A percentile compares a stretch with the other conserved stretches of the same genome.
phyloP scores from a whole-genome alignment of 768 basidiomycete species.

The Leccinum truebloodii region DNA sequence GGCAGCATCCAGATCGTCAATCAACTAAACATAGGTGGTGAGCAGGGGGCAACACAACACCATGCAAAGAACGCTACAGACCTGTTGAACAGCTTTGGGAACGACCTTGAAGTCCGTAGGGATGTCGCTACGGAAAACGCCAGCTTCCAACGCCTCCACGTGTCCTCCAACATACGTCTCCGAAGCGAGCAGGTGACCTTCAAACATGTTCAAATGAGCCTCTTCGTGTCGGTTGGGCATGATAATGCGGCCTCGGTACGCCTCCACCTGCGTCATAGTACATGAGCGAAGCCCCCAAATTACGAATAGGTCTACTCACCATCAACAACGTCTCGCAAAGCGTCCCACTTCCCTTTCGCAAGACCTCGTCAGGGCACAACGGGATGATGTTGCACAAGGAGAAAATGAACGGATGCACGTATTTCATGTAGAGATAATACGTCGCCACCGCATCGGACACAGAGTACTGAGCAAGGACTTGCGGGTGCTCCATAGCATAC shows the following conservation, averaged over 20 bases:
- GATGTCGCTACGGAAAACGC: constrained; percentile 97
- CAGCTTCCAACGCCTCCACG: constrained; percentile 97
- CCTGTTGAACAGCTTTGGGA: constrained; percentile 83
- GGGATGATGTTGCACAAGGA: constrained; percentile 99
- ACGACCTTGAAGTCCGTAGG: constrained; percentile 93
- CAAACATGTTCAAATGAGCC: constrained; percentile 85
- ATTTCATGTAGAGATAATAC: constrained; percentile 99
- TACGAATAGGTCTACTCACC: constrained; percentile 51
- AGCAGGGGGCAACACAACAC: constrained; percentile 1
- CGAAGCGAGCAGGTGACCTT: constrained; percentile 94
- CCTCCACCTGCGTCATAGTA: constrained; percentile 74
- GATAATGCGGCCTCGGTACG: constrained; percentile 86
- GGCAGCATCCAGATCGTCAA: constrained; percentile 92
- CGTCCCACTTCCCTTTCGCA: constrained; percentile 95
- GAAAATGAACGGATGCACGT: constrained; percentile 99
- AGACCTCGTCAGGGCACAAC: constrained; percentile 91
- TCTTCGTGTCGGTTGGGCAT: constrained; percentile 99
- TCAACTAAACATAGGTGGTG: constrained; percentile 56
- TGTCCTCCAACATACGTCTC: constrained; percentile 99
- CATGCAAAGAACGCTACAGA: constrained; percentile 30
- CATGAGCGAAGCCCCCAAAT: constrained; percentile 6
- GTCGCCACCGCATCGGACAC: constrained; percentile 99
- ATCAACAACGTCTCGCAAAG: constrained; percentile 97
- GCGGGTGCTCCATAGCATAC: constrained; percentile 95
- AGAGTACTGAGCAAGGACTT: constrained; percentile 93